phyloP scores from a whole-genome alignment of 495 filamentous ascomycete species.

The Umbilicaria muhlenbergii region DNA sequence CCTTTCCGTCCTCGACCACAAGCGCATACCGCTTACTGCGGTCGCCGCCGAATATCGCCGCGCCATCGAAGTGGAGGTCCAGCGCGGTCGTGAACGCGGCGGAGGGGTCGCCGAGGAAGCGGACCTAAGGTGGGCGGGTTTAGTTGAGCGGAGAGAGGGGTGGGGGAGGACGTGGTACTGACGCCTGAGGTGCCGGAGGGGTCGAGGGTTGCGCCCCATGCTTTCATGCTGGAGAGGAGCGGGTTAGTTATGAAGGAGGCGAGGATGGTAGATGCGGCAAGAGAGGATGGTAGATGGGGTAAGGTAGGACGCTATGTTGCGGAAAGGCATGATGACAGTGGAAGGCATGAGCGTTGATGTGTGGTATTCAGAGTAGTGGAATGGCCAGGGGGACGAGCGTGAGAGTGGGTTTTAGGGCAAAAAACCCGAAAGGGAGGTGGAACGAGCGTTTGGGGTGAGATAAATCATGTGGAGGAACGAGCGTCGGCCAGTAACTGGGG shows the following conservation, averaged over 20 bases:
- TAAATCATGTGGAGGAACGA: too few species aligned
- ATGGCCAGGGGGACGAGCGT: too few species aligned
- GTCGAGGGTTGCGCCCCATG: conserved; percentile 64
- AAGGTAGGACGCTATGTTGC: too few species aligned
- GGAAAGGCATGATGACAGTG: not conserved
- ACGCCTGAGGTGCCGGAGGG: conserved; percentile 56
- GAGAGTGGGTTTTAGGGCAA: too few species aligned
- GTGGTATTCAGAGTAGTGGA: too few species aligned
- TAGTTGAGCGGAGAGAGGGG: not conserved
- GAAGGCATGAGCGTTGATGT: too few species aligned
- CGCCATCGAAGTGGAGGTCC: conserved; percentile 69
- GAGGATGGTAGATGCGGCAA: not conserved
- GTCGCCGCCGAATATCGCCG: conserved; percentile 68
- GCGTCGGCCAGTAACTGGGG: too few species aligned
- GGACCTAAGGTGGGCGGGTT: conserved; percentile 34
- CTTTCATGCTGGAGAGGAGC: conserved; percentile 50
- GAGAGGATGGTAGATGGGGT: too few species aligned
- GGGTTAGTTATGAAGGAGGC: not conserved
- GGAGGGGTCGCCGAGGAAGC: conserved; percentile 83
- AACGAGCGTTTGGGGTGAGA: too few species aligned
- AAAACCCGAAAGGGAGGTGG: too few species aligned
- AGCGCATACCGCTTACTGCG: conserved; percentile 85
- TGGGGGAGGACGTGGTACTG: conserved; percentile 22
- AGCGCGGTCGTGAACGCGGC: conserved; percentile 71
- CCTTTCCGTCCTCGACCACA: conserved; percentile 61